Base-by-base conservation (phyloP, 495 filamentous ascomycete genomes). In the Symbiotaphrina buchneri region DNA sequence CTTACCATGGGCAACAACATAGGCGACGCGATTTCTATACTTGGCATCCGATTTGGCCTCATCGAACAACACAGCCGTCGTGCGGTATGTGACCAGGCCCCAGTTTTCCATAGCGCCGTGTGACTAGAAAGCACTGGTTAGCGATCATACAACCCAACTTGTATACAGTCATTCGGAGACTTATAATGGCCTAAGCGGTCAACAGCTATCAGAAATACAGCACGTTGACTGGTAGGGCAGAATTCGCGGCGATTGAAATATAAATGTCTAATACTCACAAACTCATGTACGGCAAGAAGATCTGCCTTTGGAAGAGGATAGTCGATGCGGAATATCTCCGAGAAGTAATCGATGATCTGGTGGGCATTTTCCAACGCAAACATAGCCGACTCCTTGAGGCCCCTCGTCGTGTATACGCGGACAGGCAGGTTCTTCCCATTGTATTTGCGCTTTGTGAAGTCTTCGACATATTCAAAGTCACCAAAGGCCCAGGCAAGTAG, bases 221-320 rank as follows among this genome's bases (percentile, higher is more conserved):
- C n/a, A n/a, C n/a, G n/a, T n/a, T n/a, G n/a, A n/a, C n/a, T n/a
- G n/a, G n/a, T n/a, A n/a, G n/a, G n/a, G n/a, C n/a, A n/a, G n/a
- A n/a, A n/a, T n/a, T n/a, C n/a, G n/a, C n/a, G n/a, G n/a, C n/a
- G n/a, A n/a, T n/a, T n/a, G n/a, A n/a, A n/a, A n/a, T 30, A 23
- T 14, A 15, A 14, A 29, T n/a, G n/a, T n/a, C n/a, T n/a, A n/a
- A n/a, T n/a, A 58, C 63, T 58, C 51, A 74, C 76, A 61, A 94
- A 95, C 58, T 94, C 87, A 56, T 94, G 87, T 29, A 97, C 85
- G 33, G 87, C 87, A 10, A 97, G 62, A 20, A 97, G 62, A 49
- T 97, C 87, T 19, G 80, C 74, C 57, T 97, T 95, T 31, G 87
- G 87, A 10, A 97, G 63, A 5, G 87, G 87, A 46, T 93, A 97